phyloP scores from a whole-genome alignment of 2,329 filamentous ascomycete genomes.

The Paracoccidioides brasiliensis region DNA sequence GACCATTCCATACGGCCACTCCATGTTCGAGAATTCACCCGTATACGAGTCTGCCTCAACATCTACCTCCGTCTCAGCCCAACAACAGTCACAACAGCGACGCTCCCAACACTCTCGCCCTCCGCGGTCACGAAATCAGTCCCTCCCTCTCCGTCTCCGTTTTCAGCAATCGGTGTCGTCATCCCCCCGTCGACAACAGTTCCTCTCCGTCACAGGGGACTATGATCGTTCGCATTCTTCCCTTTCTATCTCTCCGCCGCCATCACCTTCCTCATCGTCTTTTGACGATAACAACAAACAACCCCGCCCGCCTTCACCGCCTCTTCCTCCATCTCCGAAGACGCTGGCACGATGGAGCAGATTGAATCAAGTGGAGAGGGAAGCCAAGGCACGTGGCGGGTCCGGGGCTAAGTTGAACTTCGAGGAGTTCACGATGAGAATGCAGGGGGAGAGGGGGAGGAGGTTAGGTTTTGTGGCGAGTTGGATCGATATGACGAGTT shows the following conservation, averaged over 20 bases:
- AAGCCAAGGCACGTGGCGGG: constrained; percentile 60
- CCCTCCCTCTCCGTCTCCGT: constrained; percentile 24
- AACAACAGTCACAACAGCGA: constrained; percentile 21
- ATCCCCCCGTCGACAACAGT: constrained; percentile 16
- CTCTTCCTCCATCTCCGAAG: constrained; percentile 18
- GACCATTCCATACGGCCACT: constrained; percentile 3
- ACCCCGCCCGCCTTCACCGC: constrained; percentile 8
- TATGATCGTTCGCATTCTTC: constrained; percentile 1
- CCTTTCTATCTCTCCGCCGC: constrained; percentile 26
- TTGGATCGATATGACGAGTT: constrained; percentile 70
- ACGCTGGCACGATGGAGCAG: constrained; percentile 34
- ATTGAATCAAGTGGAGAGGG: constrained; percentile 52
- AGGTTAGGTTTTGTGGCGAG: constrained; percentile 68
- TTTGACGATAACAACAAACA: constrained; percentile 18
- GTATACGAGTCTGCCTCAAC: constrained; percentile 10
- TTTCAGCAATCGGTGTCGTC: constrained; percentile 23
- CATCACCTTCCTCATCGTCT: constrained; percentile 21
- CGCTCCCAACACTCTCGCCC: constrained; percentile 15
- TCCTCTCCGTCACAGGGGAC: constrained; percentile 9
- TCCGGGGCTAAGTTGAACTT: constrained; percentile 61
- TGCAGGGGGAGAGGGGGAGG: constrained; percentile 54
- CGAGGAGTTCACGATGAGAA: constrained; percentile 64
- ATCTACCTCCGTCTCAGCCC: constrained; percentile 5
- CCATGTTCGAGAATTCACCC: constrained; percentile 7
- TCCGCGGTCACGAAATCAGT: constrained; percentile 10